These are phyloP conservation scores for Aspergillus terreus DNA, from an alignment of 2,329 filamentous ascomycete species.

Conservation along the genomic window DNA sequence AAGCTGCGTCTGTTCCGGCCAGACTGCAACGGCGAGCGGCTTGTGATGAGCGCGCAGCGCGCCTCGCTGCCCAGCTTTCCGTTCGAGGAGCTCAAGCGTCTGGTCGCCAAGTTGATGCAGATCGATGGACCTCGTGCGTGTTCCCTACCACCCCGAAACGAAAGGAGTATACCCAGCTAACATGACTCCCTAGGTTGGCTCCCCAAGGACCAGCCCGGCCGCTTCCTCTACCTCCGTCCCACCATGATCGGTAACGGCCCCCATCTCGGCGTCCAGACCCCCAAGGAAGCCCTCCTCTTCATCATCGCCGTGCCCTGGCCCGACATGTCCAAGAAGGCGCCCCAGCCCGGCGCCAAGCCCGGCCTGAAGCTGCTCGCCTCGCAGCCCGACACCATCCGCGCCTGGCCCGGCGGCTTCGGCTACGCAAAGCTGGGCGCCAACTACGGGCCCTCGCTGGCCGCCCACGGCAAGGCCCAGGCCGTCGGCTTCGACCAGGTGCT, in stretches of 20 bases:
- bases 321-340: slow-evolving; percentile 27
- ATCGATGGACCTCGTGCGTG: slow-evolving; percentile 50
- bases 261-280: slow-evolving; percentile 75
- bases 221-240: slow-evolving; percentile 80
- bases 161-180: not conserved
- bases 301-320: slow-evolving; percentile 59
- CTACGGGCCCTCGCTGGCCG: slow-evolving; percentile 79
- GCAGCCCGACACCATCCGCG: slow-evolving; percentile 76
- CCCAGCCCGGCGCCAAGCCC: slow-evolving; percentile 16
- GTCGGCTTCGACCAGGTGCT: slow-evolving; percentile 83
- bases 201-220: slow-evolving; percentile 57
- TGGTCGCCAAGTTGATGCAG: slow-evolving; percentile 69
- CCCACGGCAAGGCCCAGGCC: slow-evolving; percentile 68
- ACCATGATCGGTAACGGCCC: slow-evolving; percentile 80
- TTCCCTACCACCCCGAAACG: not conserved
- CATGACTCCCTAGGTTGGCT: slow-evolving; percentile 63
- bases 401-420: slow-evolving; percentile 91
- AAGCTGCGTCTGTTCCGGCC: slow-evolving; percentile 75
- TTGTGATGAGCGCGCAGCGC: slow-evolving; percentile 53
- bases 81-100: slow-evolving; percentile 66
- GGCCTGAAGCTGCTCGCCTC: slow-evolving; percentile 70
- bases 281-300: slow-evolving; percentile 82
- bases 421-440: slow-evolving; percentile 92
- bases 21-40: slow-evolving; percentile 65
- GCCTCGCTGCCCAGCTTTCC: slow-evolving; percentile 74